Conservation (phyloP, 2,329 filamentous ascomycete genomes). For the Leptoxyphium fumago region DNA sequence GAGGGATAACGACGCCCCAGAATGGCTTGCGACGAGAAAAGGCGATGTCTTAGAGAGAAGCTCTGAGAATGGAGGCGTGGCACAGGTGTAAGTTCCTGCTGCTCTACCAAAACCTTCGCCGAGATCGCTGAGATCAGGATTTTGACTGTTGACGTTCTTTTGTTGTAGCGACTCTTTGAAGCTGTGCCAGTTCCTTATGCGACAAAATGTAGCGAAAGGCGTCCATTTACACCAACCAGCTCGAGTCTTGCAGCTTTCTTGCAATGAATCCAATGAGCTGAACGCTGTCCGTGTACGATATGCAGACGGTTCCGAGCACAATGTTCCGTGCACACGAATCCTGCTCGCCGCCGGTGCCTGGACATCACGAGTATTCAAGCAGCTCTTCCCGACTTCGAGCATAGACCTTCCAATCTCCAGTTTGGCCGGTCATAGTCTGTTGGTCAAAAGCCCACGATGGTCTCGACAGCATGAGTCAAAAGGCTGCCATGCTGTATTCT, state of each 20-base stretch:
- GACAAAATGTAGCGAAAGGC: conserved; percentile 41
- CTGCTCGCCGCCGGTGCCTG: conserved; percentile 57
- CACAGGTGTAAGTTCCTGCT: conserved; percentile 42
- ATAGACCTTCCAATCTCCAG: conserved; percentile 42
- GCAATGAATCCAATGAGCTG: conserved; percentile 36
- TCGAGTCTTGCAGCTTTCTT: conserved; percentile 36
- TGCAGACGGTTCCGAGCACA: conserved; percentile 23
- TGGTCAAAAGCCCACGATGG: conserved; percentile 47
- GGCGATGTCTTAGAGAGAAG: conserved; percentile 48
- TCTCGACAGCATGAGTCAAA: conserved; percentile 25
- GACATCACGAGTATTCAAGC: conserved; percentile 50
- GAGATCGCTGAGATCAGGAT: not conserved
- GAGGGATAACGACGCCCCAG: conserved; percentile 28
- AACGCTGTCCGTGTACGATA: conserved; percentile 38
- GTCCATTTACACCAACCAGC: conserved; percentile 54
- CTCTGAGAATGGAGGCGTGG: conserved; percentile 44
- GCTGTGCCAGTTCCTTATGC: conserved; percentile 51
- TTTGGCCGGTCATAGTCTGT: conserved; percentile 58
- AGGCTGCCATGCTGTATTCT: conserved; percentile 53
- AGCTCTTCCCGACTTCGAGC: conserved; percentile 45
- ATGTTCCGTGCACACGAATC: conserved; percentile 47
- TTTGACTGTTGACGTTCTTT: conserved; percentile 2
- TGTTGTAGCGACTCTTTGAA: conserved; percentile 44
- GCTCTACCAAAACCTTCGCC: not conserved
- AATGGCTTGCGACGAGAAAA: conserved; percentile 43